Conservation (phyloP, 2,329 filamentous ascomycete genomes). For the Aspergillus ruber region DNA sequence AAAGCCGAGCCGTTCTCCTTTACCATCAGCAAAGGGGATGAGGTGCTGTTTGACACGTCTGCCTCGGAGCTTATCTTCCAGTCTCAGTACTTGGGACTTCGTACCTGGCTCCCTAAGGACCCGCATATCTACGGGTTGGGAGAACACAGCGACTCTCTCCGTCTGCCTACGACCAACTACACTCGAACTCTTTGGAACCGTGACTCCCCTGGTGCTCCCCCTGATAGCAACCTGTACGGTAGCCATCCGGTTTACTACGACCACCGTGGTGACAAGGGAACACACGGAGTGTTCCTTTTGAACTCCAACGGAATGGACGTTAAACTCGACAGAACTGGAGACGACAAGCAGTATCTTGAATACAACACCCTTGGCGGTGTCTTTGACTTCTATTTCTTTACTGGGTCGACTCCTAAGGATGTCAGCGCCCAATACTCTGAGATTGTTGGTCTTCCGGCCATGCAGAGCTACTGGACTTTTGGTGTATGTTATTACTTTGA, state of each 20-base stretch:
- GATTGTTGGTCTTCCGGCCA: conserved; percentile 51
- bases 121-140: conserved; percentile 73
- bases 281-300: conserved; percentile 61
- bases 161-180: conserved; percentile 62
- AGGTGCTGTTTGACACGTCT: conserved; percentile 61
- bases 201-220: conserved; percentile 58
- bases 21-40: conserved; percentile 41
- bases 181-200: conserved; percentile 64
- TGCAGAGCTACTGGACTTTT: conserved; percentile 60
- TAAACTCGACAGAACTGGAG: conserved; percentile 58
- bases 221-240: conserved; percentile 63
- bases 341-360: conserved; percentile 62
- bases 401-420: conserved; percentile 53
- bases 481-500: conserved; percentile 36
- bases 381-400: conserved; percentile 64
- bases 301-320: conserved; percentile 75
- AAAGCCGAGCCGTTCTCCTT: conserved; percentile 61
- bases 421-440: conserved; percentile 56
- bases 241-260: conserved; percentile 72
- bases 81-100: conserved; percentile 67
- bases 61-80: conserved; percentile 65
- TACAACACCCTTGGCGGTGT: conserved; percentile 75
- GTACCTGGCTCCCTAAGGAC: conserved; percentile 61
- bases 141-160: conserved; percentile 67
- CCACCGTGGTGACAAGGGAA: conserved; percentile 53